Conservation (phyloP, 306 rosid genomes). For the Quillaja saponaria region DNA sequence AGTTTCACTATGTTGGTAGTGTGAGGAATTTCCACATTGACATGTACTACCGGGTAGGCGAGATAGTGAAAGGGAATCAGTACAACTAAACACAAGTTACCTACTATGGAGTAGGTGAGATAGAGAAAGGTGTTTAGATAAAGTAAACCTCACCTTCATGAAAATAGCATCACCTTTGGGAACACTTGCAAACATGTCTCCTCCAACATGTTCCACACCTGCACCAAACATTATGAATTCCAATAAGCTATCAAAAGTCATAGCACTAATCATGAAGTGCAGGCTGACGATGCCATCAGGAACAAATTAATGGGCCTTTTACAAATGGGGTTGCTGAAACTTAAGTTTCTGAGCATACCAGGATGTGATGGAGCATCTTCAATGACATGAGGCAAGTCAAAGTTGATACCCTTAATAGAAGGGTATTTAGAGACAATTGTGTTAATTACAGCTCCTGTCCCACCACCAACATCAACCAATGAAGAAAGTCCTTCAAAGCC, state of each 20-base stretch:
- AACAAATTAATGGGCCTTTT: neutral
- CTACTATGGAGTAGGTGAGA: slow-evolving; percentile 2
- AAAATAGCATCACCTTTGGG: slow-evolving; percentile 90
- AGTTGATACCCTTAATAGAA: slow-evolving; percentile 73
- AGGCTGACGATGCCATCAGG: neutral
- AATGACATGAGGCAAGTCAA: slow-evolving; percentile 87
- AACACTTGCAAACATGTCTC: slow-evolving; percentile 86
- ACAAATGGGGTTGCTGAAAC: neutral
- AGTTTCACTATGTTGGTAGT: too few species aligned
- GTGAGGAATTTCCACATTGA: too few species aligned
- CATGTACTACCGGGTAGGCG: too few species aligned
- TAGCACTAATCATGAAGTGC: too few species aligned
- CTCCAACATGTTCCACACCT: slow-evolving; percentile 95
- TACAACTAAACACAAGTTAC: too few species aligned
- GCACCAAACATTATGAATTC: slow-evolving; percentile 19
- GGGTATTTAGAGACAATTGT: slow-evolving; percentile 84
- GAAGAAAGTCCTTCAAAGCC: slow-evolving; percentile 82
- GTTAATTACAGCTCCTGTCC: slow-evolving; percentile 70
- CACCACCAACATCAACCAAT: slow-evolving; percentile 90
- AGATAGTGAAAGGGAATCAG: too few species aligned
- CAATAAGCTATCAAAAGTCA: too few species aligned
- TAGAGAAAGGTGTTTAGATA: neutral
- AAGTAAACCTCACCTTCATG: slow-evolving; percentile 64
- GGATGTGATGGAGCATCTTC: slow-evolving; percentile 74
- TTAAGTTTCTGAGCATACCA: slow-evolving; percentile 35